These are phyloP conservation scores for Ustilago loliicola DNA, from an alignment of 1,284 basidiomycete genomes.

Conservation along the genomic window DNA sequence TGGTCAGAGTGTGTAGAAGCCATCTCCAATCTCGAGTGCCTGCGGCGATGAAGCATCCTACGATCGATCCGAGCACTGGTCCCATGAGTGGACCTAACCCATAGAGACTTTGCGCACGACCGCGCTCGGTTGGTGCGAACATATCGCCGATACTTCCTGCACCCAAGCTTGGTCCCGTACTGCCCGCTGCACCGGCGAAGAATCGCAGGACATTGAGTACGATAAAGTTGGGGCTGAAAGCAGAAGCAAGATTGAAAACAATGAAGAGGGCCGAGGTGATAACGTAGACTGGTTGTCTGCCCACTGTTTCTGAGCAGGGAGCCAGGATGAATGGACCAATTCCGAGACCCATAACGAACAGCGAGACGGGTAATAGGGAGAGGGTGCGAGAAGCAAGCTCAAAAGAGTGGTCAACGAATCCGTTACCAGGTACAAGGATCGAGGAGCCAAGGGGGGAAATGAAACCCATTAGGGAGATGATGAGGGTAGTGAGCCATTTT, in stretches of 20 bases:
- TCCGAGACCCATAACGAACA: slow-evolving; percentile 61
- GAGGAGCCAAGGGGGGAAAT: slow-evolving; percentile 64
- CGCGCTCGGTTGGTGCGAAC: slow-evolving; percentile 59
- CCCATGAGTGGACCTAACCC: slow-evolving; percentile 62
- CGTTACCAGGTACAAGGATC: slow-evolving; percentile 57
- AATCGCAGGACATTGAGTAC: slow-evolving; percentile 57
- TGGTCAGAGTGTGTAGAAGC: slow-evolving; percentile 58
- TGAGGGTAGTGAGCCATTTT: slow-evolving; percentile 59
- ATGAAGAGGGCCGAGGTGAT: slow-evolving; percentile 64
- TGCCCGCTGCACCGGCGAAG: slow-evolving; percentile 59
- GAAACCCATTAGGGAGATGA: slow-evolving; percentile 67
- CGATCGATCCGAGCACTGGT: slow-evolving; percentile 58
- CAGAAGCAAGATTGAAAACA: slow-evolving; percentile 68
- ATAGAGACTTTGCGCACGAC: slow-evolving; percentile 56
- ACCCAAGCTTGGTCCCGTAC: slow-evolving; percentile 60
- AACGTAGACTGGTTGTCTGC: slow-evolving; percentile 71
- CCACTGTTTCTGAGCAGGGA: slow-evolving; percentile 72
- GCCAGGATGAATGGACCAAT: slow-evolving; percentile 73
- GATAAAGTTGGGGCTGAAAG: slow-evolving; percentile 66
- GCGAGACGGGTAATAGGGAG: slow-evolving; percentile 55
- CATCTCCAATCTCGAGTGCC: slow-evolving; percentile 51
- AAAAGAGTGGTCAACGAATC: slow-evolving; percentile 47
- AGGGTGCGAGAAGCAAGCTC: slow-evolving; percentile 42
- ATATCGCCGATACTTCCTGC: slow-evolving; percentile 64
- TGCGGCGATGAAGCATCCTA: slow-evolving; percentile 60